Evolutionary conservation across 1,284 basidiomycete genomes (phyloP).

Genomic region (Apiotrichum domesticum): DNA sequence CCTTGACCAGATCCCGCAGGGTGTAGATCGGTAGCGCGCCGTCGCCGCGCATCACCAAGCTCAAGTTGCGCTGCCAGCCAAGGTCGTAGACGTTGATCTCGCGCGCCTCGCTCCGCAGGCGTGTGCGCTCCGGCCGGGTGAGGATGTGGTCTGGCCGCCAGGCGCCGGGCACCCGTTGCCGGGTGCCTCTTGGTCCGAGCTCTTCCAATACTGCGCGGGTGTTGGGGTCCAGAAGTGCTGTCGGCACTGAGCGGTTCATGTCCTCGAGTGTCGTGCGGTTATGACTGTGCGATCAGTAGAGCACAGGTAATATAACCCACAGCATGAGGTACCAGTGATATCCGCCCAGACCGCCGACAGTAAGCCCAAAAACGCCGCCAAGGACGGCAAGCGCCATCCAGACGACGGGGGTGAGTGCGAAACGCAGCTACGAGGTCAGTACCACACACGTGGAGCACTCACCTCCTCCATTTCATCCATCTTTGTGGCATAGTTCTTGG

Average conservation of each 20-base stretch:
- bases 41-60: constrained; percentile 23
- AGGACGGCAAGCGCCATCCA: constrained; percentile 60
- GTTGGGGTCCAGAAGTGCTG: constrained; percentile 26
- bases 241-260: constrained; percentile 57
- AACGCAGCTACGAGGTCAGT: constrained; percentile 50
- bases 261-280: constrained; percentile 82
- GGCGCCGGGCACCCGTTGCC: constrained; percentile 11
- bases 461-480: constrained; percentile 5
- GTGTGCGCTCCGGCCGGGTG: constrained; percentile 59
- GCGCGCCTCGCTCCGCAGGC: constrained; percentile 62
- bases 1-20: neutral
- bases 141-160: constrained; percentile 64
- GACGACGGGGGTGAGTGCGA: constrained; percentile 56
- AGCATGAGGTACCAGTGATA: constrained; percentile 71
- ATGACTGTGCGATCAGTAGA: constrained; percentile 51
- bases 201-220: constrained; percentile 9
- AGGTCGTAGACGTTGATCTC: constrained; percentile 67
- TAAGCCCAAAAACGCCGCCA: constrained; percentile 59
- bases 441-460: constrained; percentile 3
- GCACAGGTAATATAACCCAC: constrained; percentile 49
- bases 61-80: constrained; percentile 61
- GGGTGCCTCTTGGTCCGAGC: constrained; percentile 8
- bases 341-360: constrained; percentile 66
- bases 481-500: neutral
- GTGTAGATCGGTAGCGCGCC: neutral